Evolutionary conservation across 345 rosid species (phyloP), one percentile per base, ranked within the genome.

Genomic region (Hibiscus syriacus): DNA sequence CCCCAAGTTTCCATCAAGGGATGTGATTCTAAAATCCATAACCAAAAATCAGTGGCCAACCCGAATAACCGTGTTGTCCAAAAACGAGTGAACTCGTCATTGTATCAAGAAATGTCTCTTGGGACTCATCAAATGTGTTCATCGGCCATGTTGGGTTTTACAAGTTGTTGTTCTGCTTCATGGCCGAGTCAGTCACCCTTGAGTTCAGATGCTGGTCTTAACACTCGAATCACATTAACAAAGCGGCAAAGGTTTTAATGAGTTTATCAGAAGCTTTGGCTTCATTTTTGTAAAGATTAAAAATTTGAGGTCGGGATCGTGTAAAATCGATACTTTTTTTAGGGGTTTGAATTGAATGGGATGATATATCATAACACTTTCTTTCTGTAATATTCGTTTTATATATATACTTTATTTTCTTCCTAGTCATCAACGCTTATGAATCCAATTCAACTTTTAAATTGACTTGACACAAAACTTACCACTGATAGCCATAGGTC

Each of bases 201-300:
- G 49, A 43, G 49, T 43, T 43, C 49, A 13, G 39, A 1, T 34
- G 39, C 39, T 34, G 39, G 39, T 34, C 6, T 23, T 0, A 52
- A 23, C 57, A 53, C 27, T 53, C 57, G 23, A 53, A 39, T 52
- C 14, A 52, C 53, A 48, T 22, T 2, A 48, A 9, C 71, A 32
- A 90, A 89, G 78, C 75, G 96, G 48, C 97, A 85, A 64, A 83
- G 88, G 77, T 82, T 82, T 66, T 79, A 74, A 49, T 90, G 82
- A 89, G 46, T 55, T 13, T 9, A 4, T 16, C 7, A 16, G 19
- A 17, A 0, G 55, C n/a, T 48, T 25, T 34, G 55, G 13, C 4
- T 60, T 48, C 19, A 58, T 14, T 50, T 72, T 64, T 74, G 70
- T 58, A 62, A 63, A 73, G 71, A 61, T 49, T 7, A 57, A 58